Evolutionary conservation across 208 protist species (phyloP), one percentile per base, ranked within the genome.

Genomic region (Trypanosoma cruzi): DNA sequence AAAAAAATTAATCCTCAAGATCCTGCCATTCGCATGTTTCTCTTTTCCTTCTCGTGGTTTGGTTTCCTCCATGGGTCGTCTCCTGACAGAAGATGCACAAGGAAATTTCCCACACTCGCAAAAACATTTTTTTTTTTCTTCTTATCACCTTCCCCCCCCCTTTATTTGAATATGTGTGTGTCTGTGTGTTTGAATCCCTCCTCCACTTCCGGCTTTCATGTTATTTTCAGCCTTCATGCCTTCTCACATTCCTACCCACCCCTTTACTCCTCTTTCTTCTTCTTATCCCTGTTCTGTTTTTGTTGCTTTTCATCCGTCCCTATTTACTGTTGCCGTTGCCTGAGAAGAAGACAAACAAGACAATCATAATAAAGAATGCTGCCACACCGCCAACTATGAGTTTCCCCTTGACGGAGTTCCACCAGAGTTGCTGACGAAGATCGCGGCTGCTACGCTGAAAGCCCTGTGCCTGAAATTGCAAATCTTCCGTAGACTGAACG

Each of bases 401-500:
- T 53, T 85, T 86, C 14, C 83, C 85, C 74, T 90, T 89, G 67
- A 94, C 75, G 13, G 83, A 87, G 71, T 85, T 94, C 89, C 91
- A 96, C 88, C 86, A 96, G 56, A 96, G 65, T 68, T 96, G 91
- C 63, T 92, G 86, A 36, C 82, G 77, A 57, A 96, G 66, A 36
- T 92, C 86, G 24, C 87, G 91, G 52, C 86, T 92, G 68, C 74
- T 93, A 50, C 85, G 86, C 64, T 94, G 88, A 63, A 96, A 96
- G 7, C 88, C 89, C 54, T 95, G 85, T 4, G 91, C 86, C 75
- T 96, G 88, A 59, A 87, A 90, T 79, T 94, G 87, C 44, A 96
- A 68, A 49, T 96, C 91, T 42, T 96, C 91, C 0, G 87, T 94
- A 2, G 86, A 84, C 60, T 92, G 85, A 46, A 96, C 82, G 72